Evolutionary conservation across 805 yeast species (phyloP).

Genomic region (Helenozyma rhizophorensis): DNA sequence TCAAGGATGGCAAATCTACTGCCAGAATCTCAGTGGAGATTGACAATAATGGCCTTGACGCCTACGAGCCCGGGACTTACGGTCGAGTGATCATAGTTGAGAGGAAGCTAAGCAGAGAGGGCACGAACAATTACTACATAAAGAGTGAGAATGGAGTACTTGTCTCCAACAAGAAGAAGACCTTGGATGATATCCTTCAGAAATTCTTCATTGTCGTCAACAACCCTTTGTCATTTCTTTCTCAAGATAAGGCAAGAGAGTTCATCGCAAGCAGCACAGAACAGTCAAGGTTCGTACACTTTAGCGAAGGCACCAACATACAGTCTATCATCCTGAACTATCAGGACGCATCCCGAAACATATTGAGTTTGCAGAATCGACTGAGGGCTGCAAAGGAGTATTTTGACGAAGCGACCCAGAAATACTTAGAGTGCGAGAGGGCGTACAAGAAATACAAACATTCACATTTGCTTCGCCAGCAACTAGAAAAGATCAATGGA

Average conservation of each 20-base stretch:
- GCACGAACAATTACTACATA: constrained; percentile 51
- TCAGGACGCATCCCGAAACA: constrained; percentile 24
- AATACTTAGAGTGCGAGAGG: constrained; percentile 25
- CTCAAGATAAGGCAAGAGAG: constrained; percentile 91
- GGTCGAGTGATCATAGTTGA: constrained; percentile 72
- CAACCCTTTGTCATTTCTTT: constrained; percentile 87
- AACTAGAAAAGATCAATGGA: constrained; percentile 32
- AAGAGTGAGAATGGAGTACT: constrained; percentile 47
- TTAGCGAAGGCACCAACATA: constrained; percentile 76
- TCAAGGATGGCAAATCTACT: constrained; percentile 70
- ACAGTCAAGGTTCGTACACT: constrained; percentile 64
- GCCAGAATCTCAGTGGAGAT: constrained; percentile 65
- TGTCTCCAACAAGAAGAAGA: constrained; percentile 57
- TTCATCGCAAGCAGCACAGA: constrained; percentile 77
- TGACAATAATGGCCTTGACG: constrained; percentile 60
- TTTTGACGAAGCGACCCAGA: constrained; percentile 21
- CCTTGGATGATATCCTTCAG: constrained; percentile 63
- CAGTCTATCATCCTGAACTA: constrained; percentile 61
- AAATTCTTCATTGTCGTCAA: constrained; percentile 74
- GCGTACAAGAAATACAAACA: constrained; percentile 31
- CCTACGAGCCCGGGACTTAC: constrained; percentile 57
- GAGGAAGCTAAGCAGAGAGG: constrained; percentile 55
- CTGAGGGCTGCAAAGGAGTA: constrained; percentile 22
- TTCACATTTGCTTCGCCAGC: constrained; percentile 30
- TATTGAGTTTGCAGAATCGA: constrained; percentile 25